Conservation (phyloP, 108 stramenopile species). For the Craspedostauros australis region DNA sequence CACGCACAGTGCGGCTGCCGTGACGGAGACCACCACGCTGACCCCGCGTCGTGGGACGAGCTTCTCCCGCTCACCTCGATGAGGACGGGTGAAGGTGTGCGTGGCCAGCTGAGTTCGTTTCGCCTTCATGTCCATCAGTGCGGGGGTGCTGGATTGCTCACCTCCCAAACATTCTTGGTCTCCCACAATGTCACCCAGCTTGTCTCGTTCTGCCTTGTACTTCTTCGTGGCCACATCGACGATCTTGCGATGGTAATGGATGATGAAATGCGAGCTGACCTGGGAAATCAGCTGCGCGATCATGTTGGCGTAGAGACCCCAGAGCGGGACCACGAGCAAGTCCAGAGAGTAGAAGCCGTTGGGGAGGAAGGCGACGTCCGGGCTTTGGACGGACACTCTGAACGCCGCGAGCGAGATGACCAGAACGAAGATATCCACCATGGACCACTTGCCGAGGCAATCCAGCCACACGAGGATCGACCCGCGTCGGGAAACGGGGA, state of each 20-base stretch:
- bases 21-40: conserved; percentile 21
- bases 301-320: conserved; percentile 83
- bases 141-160: conserved; percentile 17
- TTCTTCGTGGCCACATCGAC: conserved; percentile 7
- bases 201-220: not conserved
- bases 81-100: conserved; percentile 30
- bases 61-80: conserved; percentile 30
- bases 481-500: conserved; percentile 47
- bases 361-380: conserved; percentile 53
- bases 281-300: conserved; percentile 72
- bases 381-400: conserved; percentile 60
- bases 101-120: conserved; percentile 5
- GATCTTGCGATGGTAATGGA: conserved; percentile 70
- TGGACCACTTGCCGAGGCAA: conserved; percentile 61
- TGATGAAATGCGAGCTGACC: conserved; percentile 70
- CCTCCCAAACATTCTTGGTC: conserved; percentile 4
- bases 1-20: conserved; percentile 19
- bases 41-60: conserved; percentile 30
- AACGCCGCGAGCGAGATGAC: conserved; percentile 64
- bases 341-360: conserved; percentile 60
- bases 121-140: not conserved
- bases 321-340: conserved; percentile 65
- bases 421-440: conserved; percentile 72
- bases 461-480: conserved; percentile 68
- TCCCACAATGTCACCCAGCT: not conserved